phyloP scores from a whole-genome alignment of 768 basidiomycete genomes.

The Cubamyces lactineus region DNA sequence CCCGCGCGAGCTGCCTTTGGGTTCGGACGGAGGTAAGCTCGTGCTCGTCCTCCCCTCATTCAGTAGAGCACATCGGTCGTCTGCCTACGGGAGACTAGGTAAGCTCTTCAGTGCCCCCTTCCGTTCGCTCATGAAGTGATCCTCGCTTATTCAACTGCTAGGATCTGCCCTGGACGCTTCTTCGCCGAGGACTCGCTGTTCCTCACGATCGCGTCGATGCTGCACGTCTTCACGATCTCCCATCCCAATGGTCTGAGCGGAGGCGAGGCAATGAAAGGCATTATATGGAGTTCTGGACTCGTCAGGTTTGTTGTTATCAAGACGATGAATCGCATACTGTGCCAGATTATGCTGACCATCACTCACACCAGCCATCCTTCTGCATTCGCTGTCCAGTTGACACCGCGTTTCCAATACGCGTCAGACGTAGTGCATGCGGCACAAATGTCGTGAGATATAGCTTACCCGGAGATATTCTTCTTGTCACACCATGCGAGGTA shows the following conservation, averaged over 20 bases:
- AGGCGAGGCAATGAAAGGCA: not conserved
- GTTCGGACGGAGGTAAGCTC: slow-evolving; percentile 4
- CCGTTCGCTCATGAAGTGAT: too few species aligned
- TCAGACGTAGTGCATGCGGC: not conserved
- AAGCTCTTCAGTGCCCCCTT: too few species aligned
- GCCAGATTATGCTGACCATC: not conserved
- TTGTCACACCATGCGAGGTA: too few species aligned
- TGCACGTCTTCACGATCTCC: slow-evolving; percentile 8
- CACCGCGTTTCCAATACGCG: not conserved
- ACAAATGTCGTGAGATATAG: not conserved
- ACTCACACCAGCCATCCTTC: not conserved
- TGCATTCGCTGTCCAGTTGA: not conserved
- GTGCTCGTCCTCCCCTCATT: too few species aligned
- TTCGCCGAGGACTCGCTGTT: slow-evolving; percentile 9
- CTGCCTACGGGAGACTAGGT: too few species aligned
- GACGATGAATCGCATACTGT: not conserved
- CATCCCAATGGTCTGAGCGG: not conserved
- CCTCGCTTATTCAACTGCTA: not conserved
- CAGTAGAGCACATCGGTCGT: too few species aligned
- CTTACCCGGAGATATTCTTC: too few species aligned
- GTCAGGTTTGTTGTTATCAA: not conserved
- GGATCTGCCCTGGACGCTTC: slow-evolving; percentile 11
- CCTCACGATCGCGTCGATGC: slow-evolving; percentile 9
- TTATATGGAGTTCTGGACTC: not conserved
- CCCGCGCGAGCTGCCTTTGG: slow-evolving; percentile 7